Conservation (phyloP, 805 yeast species). For the Maudiozyma bulderi region DNA sequence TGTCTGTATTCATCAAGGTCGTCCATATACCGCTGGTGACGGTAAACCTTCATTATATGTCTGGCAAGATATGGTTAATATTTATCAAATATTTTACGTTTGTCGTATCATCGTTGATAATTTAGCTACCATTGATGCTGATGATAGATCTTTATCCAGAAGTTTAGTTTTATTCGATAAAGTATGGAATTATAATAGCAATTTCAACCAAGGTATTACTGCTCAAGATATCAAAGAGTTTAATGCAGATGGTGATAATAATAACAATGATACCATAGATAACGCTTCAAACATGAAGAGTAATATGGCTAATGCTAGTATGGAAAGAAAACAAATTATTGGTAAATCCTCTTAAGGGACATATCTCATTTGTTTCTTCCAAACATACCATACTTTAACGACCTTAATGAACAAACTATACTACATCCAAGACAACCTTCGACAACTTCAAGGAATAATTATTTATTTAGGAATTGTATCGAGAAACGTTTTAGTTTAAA, state of each 20-base stretch:
- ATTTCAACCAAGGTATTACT: not conserved
- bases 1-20: slow-evolving; percentile 5
- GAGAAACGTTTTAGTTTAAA: no score
- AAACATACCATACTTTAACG: not conserved
- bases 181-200: slow-evolving; percentile 6
- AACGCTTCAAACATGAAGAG: not conserved
- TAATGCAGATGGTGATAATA: not conserved
- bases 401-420: not conserved
- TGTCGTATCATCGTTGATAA: slow-evolving; percentile 11
- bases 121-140: slow-evolving; percentile 7
- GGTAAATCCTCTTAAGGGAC: not conserved
- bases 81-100: slow-evolving; percentile 7
- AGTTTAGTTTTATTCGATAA: slow-evolving; percentile 6
- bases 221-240: not conserved
- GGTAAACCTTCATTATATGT: slow-evolving; percentile 10
- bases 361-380: not conserved
- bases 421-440: no score
- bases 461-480: no score
- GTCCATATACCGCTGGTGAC: slow-evolving; percentile 3
- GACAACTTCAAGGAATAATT: no score
- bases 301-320: not conserved
- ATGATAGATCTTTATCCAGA: slow-evolving; percentile 8
- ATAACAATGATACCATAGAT: not conserved
- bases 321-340: not conserved
- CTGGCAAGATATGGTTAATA: slow-evolving; percentile 12